Conservation (phyloP, 2,329 filamentous ascomycete genomes). For the Fusarium oxysporum region DNA sequence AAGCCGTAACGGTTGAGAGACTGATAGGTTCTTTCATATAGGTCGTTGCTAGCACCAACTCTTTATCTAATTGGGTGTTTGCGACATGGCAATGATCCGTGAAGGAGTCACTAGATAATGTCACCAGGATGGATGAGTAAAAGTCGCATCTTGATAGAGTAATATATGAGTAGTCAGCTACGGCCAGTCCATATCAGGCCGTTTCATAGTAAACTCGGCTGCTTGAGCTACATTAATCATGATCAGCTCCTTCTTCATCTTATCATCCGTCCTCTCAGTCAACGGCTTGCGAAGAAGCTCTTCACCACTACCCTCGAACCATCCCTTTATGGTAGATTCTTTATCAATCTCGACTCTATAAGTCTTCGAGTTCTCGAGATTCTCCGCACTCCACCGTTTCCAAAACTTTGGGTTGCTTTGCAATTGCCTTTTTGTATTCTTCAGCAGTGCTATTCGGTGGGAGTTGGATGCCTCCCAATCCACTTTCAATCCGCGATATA, state of each 20-base stretch:
- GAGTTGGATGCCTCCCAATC: background rate
- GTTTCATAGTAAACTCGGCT: background rate
- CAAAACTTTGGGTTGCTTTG: background rate
- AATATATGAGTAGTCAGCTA: background rate
- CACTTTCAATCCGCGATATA: background rate
- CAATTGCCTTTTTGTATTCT: background rate
- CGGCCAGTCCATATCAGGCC: rapidly evolving
- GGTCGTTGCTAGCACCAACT: too few species aligned
- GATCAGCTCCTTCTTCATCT: background rate
- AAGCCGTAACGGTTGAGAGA: too few species aligned
- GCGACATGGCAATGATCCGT: too few species aligned
- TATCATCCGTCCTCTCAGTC: rapidly evolving
- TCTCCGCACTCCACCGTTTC: background rate
- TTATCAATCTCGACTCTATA: background rate
- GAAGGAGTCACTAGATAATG: too few species aligned
- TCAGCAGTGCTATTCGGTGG: background rate
- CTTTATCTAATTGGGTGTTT: too few species aligned
- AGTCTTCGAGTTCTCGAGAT: background rate
- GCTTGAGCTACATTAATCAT: background rate
- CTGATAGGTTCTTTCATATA: too few species aligned
- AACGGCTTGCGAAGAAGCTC: background rate
- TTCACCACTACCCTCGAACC: background rate
- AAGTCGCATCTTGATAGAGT: too few species aligned
- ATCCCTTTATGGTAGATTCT: background rate
- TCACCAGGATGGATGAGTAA: too few species aligned